Conservation (phyloP, 164 flowering plant genomes). For the Warburgia ugandensis region DNA sequence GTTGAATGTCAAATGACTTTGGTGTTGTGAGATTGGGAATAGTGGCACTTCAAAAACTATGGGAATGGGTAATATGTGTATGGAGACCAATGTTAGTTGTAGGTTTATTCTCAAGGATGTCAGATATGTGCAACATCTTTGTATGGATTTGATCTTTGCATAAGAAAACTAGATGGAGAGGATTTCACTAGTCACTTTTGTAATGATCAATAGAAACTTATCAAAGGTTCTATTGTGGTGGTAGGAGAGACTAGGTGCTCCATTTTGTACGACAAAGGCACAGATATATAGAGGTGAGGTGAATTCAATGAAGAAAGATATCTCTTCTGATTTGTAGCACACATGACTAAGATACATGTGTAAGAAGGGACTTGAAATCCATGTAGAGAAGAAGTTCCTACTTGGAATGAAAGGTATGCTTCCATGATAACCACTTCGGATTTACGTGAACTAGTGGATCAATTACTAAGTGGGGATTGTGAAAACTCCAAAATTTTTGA, state of each 20-base stretch:
- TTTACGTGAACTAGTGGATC: too few relatives aligned
- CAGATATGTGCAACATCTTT: neutral
- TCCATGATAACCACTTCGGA: too few relatives aligned
- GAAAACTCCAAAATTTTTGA: too few relatives aligned
- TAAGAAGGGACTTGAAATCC: neutral
- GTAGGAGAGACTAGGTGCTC: neutral
- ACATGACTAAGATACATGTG: neutral
- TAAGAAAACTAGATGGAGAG: neutral
- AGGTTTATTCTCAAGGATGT: neutral
- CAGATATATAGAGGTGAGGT: neutral
- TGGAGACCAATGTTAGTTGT: neutral
- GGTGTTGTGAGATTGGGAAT: neutral
- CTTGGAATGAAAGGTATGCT: too few relatives aligned
- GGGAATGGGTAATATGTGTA: neutral
- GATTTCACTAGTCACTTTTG: neutral
- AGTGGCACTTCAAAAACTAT: neutral
- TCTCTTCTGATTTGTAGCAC: neutral
- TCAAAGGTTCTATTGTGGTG: neutral
- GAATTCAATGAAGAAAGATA: neutral
- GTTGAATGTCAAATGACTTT: neutral
- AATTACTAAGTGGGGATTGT: too few relatives aligned
- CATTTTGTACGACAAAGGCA: neutral
- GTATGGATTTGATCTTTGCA: neutral
- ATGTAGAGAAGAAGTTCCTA: neutral
- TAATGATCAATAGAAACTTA: neutral